phyloP scores from a whole-genome alignment of 257 asterid genomes.

The Datura wrightii region DNA sequence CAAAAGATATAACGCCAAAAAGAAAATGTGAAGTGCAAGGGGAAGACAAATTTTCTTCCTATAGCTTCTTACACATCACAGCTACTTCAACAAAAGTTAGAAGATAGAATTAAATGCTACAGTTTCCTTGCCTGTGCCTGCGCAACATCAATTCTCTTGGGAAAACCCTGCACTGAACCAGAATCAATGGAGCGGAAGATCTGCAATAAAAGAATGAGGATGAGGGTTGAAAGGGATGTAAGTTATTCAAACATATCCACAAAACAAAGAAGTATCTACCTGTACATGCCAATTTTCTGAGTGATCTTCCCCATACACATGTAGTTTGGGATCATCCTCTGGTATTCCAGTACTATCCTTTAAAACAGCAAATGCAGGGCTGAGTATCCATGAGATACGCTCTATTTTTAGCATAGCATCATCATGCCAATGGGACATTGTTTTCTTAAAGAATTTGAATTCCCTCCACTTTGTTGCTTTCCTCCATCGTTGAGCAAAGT shows the following conservation, averaged over 20 bases:
- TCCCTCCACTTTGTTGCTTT: slow-evolving; percentile 94
- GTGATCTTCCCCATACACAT: slow-evolving; percentile 57
- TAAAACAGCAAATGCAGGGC: slow-evolving; percentile 61
- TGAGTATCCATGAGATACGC: slow-evolving; percentile 92
- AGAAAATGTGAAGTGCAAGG: neutral
- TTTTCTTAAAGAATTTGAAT: slow-evolving; percentile 74
- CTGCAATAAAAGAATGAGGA: slow-evolving; percentile 47
- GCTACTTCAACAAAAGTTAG: neutral
- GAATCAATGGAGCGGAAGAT: slow-evolving; percentile 95
- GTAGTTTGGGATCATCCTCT: slow-evolving; percentile 71
- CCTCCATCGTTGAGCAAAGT: slow-evolving; percentile 98
- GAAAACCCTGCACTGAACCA: slow-evolving; percentile 84
- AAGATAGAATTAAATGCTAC: neutral
- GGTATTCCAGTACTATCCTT: slow-evolving; percentile 58
- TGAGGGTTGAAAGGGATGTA: slow-evolving; percentile 32
- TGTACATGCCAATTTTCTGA: slow-evolving; percentile 92
- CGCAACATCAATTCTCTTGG: slow-evolving; percentile 61
- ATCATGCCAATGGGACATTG: slow-evolving; percentile 75
- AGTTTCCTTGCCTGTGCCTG: slow-evolving; percentile 59
- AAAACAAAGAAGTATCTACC: slow-evolving; percentile 51
- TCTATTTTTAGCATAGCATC: slow-evolving; percentile 93
- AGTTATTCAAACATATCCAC: slow-evolving; percentile 34
- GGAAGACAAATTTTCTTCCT: neutral
- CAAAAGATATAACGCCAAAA: slow-evolving; percentile 32
- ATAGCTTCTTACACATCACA: neutral